A percentile compares a stretch with the other conserved stretches of the same genome.
These are phyloP conservation scores for Kodamaea suecica DNA, from an alignment of 1,139 yeast species.

Conservation along the genomic window DNA sequence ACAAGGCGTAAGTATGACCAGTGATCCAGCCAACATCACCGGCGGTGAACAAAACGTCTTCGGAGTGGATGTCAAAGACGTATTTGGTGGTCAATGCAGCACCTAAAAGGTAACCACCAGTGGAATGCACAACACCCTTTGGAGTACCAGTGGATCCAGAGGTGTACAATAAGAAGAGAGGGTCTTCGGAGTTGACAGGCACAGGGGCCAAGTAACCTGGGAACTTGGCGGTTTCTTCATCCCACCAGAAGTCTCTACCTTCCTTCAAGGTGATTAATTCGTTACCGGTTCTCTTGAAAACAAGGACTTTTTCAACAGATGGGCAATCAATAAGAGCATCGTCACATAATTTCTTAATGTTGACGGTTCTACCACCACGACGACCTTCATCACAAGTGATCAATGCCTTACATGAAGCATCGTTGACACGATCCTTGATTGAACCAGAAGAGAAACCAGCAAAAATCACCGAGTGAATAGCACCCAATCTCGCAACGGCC, in stretches of 20 bases:
- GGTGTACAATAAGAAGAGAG: conserved; percentile 87
- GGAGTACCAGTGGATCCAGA: conserved; percentile 98
- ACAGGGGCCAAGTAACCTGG: conserved; percentile 86
- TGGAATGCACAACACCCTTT: conserved; percentile 94
- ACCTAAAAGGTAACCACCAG: conserved; percentile 92
- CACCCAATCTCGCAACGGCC: conserved; percentile 94
- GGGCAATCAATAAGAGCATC: conserved; percentile 84
- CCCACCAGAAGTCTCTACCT: conserved; percentile 95
- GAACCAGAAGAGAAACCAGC: conserved; percentile 98
- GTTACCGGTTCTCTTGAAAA: conserved; percentile 82
- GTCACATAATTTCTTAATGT: conserved; percentile 91
- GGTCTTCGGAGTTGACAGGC: conserved; percentile 88
- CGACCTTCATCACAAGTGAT: conserved; percentile 96
- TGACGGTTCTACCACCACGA: conserved; percentile 92
- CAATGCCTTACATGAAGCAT: conserved; percentile 84
- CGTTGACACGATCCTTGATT: conserved; percentile 82
- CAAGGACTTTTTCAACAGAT: conserved; percentile 76
- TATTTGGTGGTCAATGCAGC: conserved; percentile 94
- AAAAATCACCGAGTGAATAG: conserved; percentile 92
- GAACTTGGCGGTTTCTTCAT: conserved; percentile 76
- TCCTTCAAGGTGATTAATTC: conserved; percentile 61
- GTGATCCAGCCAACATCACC: conserved; percentile 99
- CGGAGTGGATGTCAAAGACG: conserved; percentile 86
- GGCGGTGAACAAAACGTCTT: conserved; percentile 90
- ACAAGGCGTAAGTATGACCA: conserved; percentile 94